Evolutionary conservation across 2,329 filamentous ascomycete genomes (phyloP), one percentile per base, ranked within the genome.

Genomic region (Trichoderma atrobrunneum): DNA sequence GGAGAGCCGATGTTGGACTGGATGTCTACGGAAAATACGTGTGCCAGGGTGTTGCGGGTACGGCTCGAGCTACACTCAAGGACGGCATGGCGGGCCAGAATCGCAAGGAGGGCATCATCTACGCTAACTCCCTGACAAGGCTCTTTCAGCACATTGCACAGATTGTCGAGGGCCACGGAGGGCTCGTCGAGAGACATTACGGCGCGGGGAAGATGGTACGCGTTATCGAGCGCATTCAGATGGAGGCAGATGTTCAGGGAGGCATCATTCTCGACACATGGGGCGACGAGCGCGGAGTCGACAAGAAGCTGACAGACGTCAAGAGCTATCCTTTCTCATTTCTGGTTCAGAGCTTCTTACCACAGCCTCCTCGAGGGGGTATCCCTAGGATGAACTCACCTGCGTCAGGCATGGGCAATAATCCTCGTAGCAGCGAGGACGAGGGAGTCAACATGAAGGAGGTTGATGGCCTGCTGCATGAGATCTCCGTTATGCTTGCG

Each of bases 281-380:
- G 94, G 91, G 91, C 70, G 96, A 99, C 75, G 95, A 98, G 79
- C 89, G 94, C 72, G 88, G 86, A 73, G 89, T 99, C 62, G 93
- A 95, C 78, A 89, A 95, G 77, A 93, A 92, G 78, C 85, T 99
- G 73, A 98, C 93, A 3, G 96, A 99, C 78, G 93, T 97, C 81
- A 98, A 97, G 83, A 97, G 95, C 70, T 99, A 99, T 79, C 95
- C 96, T 0, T 99, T 97, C 81, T 97, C 95, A 0, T 99, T 99
- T 79, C 84, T 99, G 59, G 95, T 98, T 0, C 95, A 98, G 82
- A 98, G 95, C 83, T 98, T 97, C 80, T 81, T 97, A 61, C 90
- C 93, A 0, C 85, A 88, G 34, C 91, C 93, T 72, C 91, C 91
- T 73, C 85, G 88, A 7, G 80, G 82, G 12, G 89, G 89, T 2